phyloP scores from a whole-genome alignment of 2,329 filamentous ascomycete genomes.

The Xylariaceae sp. region DNA sequence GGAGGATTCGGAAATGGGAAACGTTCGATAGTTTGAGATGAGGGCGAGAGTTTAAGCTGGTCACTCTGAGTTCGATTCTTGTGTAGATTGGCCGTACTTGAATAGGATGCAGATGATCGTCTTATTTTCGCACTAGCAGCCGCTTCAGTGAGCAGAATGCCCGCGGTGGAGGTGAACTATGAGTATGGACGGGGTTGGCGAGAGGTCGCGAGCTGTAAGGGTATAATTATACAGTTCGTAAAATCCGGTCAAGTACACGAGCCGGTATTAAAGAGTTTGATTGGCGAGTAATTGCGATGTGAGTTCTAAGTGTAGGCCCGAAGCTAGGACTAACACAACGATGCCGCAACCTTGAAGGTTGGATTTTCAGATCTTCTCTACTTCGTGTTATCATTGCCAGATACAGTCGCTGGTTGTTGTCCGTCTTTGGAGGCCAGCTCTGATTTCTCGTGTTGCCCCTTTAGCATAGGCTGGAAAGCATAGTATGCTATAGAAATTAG shows the following conservation, averaged over 20 bases:
- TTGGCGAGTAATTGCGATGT: background rate
- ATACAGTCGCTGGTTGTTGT: constrained; percentile 8
- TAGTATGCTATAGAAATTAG: constrained; percentile 33
- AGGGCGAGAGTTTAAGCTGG: too few relatives aligned
- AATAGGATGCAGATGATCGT: too few relatives aligned
- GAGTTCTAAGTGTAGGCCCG: too few relatives aligned
- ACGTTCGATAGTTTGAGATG: too few relatives aligned
- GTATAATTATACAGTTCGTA: background rate
- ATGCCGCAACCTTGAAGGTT: background rate
- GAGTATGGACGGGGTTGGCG: background rate
- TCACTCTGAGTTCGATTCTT: too few relatives aligned
- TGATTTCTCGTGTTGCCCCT: constrained; percentile 27
- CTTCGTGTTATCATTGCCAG: constrained; percentile 14
- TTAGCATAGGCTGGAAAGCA: constrained; percentile 32
- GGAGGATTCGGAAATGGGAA: too few relatives aligned
- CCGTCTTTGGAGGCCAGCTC: constrained; percentile 1
- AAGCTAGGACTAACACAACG: background rate
- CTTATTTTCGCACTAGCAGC: too few relatives aligned
- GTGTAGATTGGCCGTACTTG: too few relatives aligned
- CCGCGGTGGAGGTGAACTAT: background rate
- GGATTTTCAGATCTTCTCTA: background rate
- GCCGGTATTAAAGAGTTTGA: background rate
- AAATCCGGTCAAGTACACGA: background rate
- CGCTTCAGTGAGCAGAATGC: background rate
- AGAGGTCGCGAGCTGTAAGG: background rate